Conservation (phyloP, 768 basidiomycete genomes). For the Amylocystis lapponica region DNA sequence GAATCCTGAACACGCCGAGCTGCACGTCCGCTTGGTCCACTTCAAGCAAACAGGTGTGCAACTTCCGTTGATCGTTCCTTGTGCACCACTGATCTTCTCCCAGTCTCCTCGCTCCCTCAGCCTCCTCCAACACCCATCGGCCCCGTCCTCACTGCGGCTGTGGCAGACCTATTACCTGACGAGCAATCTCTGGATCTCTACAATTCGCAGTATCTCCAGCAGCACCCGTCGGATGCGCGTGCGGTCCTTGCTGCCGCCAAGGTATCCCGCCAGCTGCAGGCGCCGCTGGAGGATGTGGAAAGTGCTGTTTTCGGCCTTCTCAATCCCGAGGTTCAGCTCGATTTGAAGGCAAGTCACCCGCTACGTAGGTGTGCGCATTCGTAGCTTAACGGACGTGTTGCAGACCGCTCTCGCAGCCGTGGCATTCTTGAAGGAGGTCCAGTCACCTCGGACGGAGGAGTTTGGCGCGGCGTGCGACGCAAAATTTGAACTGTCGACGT, state of each 20-base stretch:
- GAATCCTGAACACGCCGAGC: conserved; percentile 51
- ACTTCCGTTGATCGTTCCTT: not conserved
- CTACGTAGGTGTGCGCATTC: not conserved
- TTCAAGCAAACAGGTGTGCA: conserved; percentile 49
- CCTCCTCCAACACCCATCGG: conserved; percentile 41
- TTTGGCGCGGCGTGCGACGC: conserved; percentile 50
- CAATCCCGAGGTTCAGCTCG: conserved; percentile 35
- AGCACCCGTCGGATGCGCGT: conserved; percentile 40
- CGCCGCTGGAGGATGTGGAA: conserved; percentile 57
- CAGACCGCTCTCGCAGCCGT: conserved; percentile 50
- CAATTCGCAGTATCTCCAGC: conserved; percentile 75
- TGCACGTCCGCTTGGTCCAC: conserved; percentile 69
- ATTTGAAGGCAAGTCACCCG: conserved; percentile 39
- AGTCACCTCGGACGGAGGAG: conserved; percentile 52
- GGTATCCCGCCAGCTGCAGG: conserved; percentile 41
- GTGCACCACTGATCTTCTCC: not conserved
- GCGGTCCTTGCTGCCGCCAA: conserved; percentile 63
- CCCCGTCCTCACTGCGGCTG: conserved; percentile 40
- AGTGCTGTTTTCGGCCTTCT: conserved; percentile 46
- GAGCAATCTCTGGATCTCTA: conserved; percentile 56
- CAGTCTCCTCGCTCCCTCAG: conserved; percentile 43
- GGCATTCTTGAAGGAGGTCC: conserved; percentile 42
- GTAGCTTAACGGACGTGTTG: not conserved
- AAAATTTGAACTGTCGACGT: conserved; percentile 56
- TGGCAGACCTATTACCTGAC: conserved; percentile 49